phyloP scores from a whole-genome alignment of 2,329 filamentous ascomycete species.

The Aspergillus amoenus region DNA sequence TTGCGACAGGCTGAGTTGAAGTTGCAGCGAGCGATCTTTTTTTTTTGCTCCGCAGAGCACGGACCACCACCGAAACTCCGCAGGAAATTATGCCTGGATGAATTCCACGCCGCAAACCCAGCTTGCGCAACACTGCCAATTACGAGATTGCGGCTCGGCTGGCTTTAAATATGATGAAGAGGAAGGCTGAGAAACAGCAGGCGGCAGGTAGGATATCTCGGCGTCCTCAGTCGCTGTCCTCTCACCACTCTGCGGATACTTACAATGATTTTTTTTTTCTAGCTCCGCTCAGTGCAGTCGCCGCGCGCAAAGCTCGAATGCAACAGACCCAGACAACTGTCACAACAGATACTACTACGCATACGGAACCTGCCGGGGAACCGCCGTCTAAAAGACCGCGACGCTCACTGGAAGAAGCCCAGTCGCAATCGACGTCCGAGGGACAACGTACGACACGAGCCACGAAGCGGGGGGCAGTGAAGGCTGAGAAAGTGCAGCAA shows the following conservation, averaged over 20 bases:
- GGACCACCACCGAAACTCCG: conserved; percentile 35
- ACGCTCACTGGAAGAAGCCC: conserved; percentile 25
- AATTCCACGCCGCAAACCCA: conserved; percentile 3
- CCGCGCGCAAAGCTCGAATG: conserved; percentile 43
- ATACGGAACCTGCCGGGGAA: conserved; percentile 23
- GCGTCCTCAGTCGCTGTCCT: background rate
- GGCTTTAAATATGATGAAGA: conserved; percentile 29
- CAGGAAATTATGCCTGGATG: conserved; percentile 11
- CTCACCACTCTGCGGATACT: background rate
- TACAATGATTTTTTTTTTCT: conserved; percentile 16
- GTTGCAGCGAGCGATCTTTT: conserved; percentile 24
- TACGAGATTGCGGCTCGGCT: background rate
- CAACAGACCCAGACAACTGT: conserved; percentile 28
- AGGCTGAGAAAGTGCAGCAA: conserved; percentile 13
- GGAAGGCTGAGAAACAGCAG: conserved; percentile 40
- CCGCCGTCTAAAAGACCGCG: conserved; percentile 38
- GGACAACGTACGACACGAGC: conserved; percentile 20
- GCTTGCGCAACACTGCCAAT: background rate
- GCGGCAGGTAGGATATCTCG: conserved; percentile 26
- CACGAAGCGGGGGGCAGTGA: conserved; percentile 19
- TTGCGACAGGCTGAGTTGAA: conserved; percentile 12
- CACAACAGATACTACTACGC: conserved; percentile 17
- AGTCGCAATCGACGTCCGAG: conserved; percentile 11
- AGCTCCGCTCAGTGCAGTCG: conserved; percentile 43
- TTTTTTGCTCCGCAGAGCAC: conserved; percentile 42